Evolutionary conservation across 176 grass and related monocot species (phyloP), one percentile per base, ranked within the genome.

Genomic region (Dendrocalamus sinicus): DNA sequence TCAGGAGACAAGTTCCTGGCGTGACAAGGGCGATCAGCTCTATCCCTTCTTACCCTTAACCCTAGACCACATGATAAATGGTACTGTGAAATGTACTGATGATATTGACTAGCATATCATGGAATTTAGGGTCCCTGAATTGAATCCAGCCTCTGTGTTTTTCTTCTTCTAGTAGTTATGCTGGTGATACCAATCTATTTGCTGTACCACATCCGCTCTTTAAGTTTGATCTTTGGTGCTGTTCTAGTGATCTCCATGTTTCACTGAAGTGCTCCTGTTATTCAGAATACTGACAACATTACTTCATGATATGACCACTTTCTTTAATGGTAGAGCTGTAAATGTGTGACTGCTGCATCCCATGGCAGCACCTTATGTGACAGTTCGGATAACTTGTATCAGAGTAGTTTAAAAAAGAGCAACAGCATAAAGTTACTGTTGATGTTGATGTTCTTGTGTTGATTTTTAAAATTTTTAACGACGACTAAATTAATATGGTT

Each of bases 51-150:
- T 39, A 39, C 37, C 37, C 4, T 39, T 39, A 39, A 39, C 37
- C 37, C 37, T 39, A 39, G 37, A 5, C 37, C 37, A 39, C 37
- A 39, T 39, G 4, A 39, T 80, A 81, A 82, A 84, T 81, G 53
- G 75, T 91, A 88, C 81, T 37, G 70, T 67, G 53, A 84, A 75
- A 75, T 84, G 53, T 88, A 76, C 80, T 84, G n/a, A 84, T 84
- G n/a, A 63, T 87, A 75, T 83, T 75, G 68, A 76, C 52, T 53
- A 84, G 45, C 80, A 87, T 69, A 68, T 30, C 17, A 26, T 68
- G 75, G 40, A 87, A 80, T 44, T 79, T 91, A 52, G 62, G 59
- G 62, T 68, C 51, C 63, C 85, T 84, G 78, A 71, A 77, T 41
- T 82, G 32, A 70, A 79, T 80, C 76, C 68, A 68, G 48, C 50